Conservation (phyloP, 2,329 filamentous ascomycete species). For the Penicillium thymicola region DNA sequence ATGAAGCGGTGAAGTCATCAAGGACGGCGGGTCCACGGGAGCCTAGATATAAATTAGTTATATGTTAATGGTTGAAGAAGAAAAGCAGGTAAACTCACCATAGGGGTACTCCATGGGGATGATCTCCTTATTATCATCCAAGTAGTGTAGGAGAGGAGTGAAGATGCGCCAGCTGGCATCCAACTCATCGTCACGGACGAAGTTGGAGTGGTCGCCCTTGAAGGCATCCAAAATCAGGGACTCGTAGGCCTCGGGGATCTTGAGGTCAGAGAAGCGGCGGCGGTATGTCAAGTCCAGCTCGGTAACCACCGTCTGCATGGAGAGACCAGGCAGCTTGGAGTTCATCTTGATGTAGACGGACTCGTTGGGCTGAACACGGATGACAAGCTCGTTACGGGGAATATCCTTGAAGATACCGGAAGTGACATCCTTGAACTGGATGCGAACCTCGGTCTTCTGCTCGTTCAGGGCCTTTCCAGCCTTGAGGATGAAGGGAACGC, state of each 20-base stretch:
- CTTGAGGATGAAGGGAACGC: conserved; percentile 99
- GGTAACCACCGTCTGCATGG: conserved; percentile 98
- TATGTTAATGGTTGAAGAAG: neutral
- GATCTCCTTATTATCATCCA: conserved; percentile 99
- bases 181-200: conserved; percentile 93
- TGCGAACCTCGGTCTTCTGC: conserved; percentile 98
- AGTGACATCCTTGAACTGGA: conserved; percentile 99
- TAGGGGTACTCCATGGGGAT: conserved; percentile 99
- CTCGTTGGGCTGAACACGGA: conserved; percentile 99
- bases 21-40: conserved; percentile 94
- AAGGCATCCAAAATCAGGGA: conserved; percentile 94
- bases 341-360: conserved; percentile 99
- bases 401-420: conserved; percentile 99
- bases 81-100: conserved; percentile 59
- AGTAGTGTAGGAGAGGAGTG: conserved; percentile 92
- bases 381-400: conserved; percentile 96
- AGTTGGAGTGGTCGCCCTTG: conserved; percentile 99
- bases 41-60: conserved; percentile 52
- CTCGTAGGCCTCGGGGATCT: conserved; percentile 99
- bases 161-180: conserved; percentile 99
- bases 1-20: conserved; percentile 96
- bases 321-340: conserved; percentile 95
- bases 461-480: conserved; percentile 98
- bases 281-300: conserved; percentile 98
- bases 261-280: conserved; percentile 96